These are phyloP conservation scores for Schwanniomyces pseudopolymorphus DNA, from an alignment of 805 yeast genomes.

Conservation along the genomic window DNA sequence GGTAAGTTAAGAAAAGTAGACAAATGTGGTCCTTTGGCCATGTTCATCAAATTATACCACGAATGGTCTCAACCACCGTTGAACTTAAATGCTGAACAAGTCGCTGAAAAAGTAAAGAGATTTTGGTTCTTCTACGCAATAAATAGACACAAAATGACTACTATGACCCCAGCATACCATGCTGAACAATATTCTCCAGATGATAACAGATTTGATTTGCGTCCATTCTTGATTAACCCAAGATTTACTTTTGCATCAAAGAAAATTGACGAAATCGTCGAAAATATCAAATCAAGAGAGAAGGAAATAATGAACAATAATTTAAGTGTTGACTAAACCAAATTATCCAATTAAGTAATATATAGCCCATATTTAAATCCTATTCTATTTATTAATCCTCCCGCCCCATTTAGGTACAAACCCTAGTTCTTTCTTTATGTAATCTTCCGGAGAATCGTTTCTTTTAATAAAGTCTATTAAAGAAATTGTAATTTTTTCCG, in stretches of 20 bases:
- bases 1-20: conserved; percentile 89
- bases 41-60: conserved; percentile 87
- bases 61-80: conserved; percentile 78
- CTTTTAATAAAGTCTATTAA: conserved; percentile 50
- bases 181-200: conserved; percentile 99
- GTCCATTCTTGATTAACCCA: conserved; percentile 95
- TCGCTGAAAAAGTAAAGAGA: conserved; percentile 88
- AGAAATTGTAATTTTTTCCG: conserved; percentile 62
- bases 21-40: conserved; percentile 94
- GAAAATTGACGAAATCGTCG: conserved; percentile 80
- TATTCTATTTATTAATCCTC: conserved; percentile 18
- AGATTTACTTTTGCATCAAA: conserved; percentile 85
- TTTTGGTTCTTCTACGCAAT: conserved; percentile 93
- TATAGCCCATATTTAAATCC: background rate
- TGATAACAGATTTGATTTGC: conserved; percentile 91
- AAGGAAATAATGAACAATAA: conserved; percentile 23
- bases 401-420: conserved; percentile 41
- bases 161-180: conserved; percentile 95
- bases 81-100: conserved; percentile 73
- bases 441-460: conserved; percentile 35
- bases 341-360: conserved; percentile 1
- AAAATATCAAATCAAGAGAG: conserved; percentile 46
- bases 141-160: conserved; percentile 95
- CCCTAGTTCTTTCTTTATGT: conserved; percentile 28
- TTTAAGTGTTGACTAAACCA: conserved; percentile 46